A percentile compares a stretch with the other conserved stretches of the same genome.
Conservation (phyloP, 2,329 filamentous ascomycete species). For the Aspergillus alliaceus region DNA sequence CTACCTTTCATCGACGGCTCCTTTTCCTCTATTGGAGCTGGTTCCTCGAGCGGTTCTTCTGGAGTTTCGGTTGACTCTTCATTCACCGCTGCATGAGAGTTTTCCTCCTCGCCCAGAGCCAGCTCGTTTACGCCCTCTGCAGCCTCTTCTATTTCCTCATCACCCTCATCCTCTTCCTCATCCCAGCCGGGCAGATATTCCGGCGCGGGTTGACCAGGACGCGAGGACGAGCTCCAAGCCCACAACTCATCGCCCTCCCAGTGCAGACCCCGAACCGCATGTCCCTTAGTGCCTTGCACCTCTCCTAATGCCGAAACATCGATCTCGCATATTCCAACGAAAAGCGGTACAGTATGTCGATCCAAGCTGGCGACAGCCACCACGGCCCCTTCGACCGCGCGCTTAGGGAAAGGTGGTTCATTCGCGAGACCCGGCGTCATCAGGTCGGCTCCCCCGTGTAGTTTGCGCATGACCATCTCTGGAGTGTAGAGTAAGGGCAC, state of each 20-base stretch:
- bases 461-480: slow-evolving; percentile 58
- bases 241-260: slow-evolving; percentile 71
- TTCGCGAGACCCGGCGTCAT: slow-evolving; percentile 68
- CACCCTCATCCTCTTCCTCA: slow-evolving; percentile 26
- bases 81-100: slow-evolving; percentile 5
- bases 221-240: slow-evolving; percentile 59
- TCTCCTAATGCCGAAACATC: slow-evolving; percentile 56
- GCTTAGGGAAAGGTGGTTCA: slow-evolving; percentile 62
- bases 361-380: slow-evolving; percentile 64
- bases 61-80: slow-evolving; percentile 17
- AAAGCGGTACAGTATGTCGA: slow-evolving; percentile 60
- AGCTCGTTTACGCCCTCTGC: slow-evolving; percentile 46
- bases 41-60: slow-evolving; percentile 29
- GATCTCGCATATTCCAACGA: slow-evolving; percentile 65
- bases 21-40: slow-evolving; percentile 38
- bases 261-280: slow-evolving; percentile 65
- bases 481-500: slow-evolving; percentile 66
- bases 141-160: slow-evolving; percentile 40
- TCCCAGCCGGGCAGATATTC: slow-evolving; percentile 55
- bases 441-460: slow-evolving; percentile 64
- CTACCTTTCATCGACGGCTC: slow-evolving; percentile 60
- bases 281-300: slow-evolving; percentile 62
- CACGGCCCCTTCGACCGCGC: slow-evolving; percentile 59
- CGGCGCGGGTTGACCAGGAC: slow-evolving; percentile 54
- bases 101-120: slow-evolving; percentile 31